Conservation (phyloP, 352 stramenopile genomes). For the Phytophthora litchii region DNA sequence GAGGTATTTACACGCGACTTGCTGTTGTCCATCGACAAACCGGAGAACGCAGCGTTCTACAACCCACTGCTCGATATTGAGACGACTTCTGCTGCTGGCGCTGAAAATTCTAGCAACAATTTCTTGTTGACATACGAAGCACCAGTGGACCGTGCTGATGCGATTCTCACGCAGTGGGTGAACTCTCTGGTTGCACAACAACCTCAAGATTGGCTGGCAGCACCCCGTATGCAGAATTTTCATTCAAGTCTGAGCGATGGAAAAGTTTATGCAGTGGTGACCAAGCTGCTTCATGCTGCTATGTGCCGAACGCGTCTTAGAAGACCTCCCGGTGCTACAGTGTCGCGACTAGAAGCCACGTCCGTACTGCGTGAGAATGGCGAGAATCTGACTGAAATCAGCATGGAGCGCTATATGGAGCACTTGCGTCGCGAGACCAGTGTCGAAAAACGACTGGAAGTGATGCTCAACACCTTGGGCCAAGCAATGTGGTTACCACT, state of each 20-base stretch:
- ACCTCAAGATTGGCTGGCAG: slow-evolving; percentile 54
- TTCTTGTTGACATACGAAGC: slow-evolving; percentile 51
- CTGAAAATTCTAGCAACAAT: slow-evolving; percentile 9
- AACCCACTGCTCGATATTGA: slow-evolving; percentile 66
- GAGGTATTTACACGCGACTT: slow-evolving; percentile 71
- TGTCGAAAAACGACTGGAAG: slow-evolving; percentile 62
- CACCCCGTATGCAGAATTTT: slow-evolving; percentile 66
- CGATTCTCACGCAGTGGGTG: slow-evolving; percentile 78
- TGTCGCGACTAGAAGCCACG: slow-evolving; percentile 57
- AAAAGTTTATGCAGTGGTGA: slow-evolving; percentile 57
- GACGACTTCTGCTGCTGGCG: slow-evolving; percentile 7
- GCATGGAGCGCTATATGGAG: slow-evolving; percentile 76
- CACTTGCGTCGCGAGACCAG: slow-evolving; percentile 56
- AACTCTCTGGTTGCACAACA: slow-evolving; percentile 62
- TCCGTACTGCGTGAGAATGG: slow-evolving; percentile 78
- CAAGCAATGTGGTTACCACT: slow-evolving; percentile 76
- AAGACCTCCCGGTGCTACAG: slow-evolving; percentile 26
- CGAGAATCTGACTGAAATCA: slow-evolving; percentile 80
- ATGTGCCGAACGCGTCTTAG: slow-evolving; percentile 61
- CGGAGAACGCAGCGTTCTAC: slow-evolving; percentile 67
- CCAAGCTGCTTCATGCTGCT: slow-evolving; percentile 64
- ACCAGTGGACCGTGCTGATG: slow-evolving; percentile 66
- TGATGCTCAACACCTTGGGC: slow-evolving; percentile 74
- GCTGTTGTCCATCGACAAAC: slow-evolving; percentile 63
- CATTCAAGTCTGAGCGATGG: slow-evolving; percentile 70